phyloP scores from a whole-genome alignment of 2,329 filamentous ascomycete species.

The Coniella vitis region DNA sequence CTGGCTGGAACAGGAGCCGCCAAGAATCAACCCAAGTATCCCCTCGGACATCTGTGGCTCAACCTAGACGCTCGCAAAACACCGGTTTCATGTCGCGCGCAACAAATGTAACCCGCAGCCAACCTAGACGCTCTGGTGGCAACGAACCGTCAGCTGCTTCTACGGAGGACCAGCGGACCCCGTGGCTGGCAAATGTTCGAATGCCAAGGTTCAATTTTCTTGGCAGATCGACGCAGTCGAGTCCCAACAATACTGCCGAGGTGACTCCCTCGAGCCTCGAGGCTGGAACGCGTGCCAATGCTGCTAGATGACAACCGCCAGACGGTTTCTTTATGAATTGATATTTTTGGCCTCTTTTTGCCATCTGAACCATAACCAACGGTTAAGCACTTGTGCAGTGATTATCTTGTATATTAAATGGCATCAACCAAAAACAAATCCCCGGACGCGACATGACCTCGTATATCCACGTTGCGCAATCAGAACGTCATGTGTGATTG shows the following conservation, averaged over 20 bases:
- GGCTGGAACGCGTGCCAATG: constrained; percentile 21
- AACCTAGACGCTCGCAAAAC: constrained; percentile 5
- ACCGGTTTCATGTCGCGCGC: constrained; percentile 20
- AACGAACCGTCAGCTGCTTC: background rate
- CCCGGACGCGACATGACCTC: too few species aligned
- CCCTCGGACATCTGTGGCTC: background rate
- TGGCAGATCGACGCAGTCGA: constrained; percentile 15
- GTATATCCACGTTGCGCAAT: too few species aligned
- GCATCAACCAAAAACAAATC: too few species aligned
- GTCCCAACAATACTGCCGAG: constrained; percentile 22
- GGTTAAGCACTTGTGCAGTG: too few species aligned
- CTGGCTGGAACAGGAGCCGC: constrained; percentile 5
- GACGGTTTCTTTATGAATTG: background rate
- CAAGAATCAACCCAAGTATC: constrained; percentile 1
- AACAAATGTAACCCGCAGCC: constrained; percentile 4
- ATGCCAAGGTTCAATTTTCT: constrained; percentile 8
- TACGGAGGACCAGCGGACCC: background rate
- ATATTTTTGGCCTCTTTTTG: background rate
- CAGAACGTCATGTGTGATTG: too few species aligned
- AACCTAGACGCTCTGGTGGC: background rate
- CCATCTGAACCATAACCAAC: background rate
- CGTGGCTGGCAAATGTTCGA: constrained; percentile 13
- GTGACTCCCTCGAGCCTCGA: constrained; percentile 29
- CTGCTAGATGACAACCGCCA: constrained; percentile 10
- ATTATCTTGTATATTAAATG: too few species aligned